Evolutionary conservation across 2,329 filamentous ascomycete species (phyloP), one percentile per base, ranked within the genome.

Genomic region (Fusarium sp.): DNA sequence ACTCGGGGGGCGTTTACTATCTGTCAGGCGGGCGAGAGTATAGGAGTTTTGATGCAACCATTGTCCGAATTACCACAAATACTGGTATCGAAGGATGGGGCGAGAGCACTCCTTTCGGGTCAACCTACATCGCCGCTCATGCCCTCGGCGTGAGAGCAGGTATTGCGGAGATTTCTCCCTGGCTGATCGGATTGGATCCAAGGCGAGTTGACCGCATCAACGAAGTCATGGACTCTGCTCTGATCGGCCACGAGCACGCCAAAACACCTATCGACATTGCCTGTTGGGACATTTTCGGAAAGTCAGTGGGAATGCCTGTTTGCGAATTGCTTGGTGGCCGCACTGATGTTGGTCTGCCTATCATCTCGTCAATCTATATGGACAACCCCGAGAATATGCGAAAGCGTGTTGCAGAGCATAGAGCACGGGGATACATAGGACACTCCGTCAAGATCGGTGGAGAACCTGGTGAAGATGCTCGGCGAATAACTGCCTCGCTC

Each of bases 281-380:
- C 22, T 75, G 73, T 51, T 75, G 71, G 74, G 70, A 76, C 24
- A 59, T 75, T 17, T 57, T 75, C n/a, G 63, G 73, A 36, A 76
- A 73, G 57, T 56, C 66, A 24, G 69, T 73, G 2, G 56, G 72
- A 14, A 57, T 76, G 28, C 72, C 74, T 22, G 69, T 76, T 12
- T 76, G 72, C 38, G 66, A 76, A n/a, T 52, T 76, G 11, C 66
- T 76, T 31, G 66, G 72, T 36, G 71, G 73, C 7, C 69, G 70
- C 24, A 74, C 70, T 15, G 58, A 66, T 12, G 38, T 54, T 10
- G 60, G 49, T 12, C 45, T 76, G n/a, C 64, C 71, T 36, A 66
- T 74, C 9, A 74, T 76, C 33, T 73, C 74, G 3, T 76, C 71
- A 38, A 74, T 76, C 36, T 66, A 57, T 20, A 60, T 76, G 38